These are phyloP conservation scores for Brassica hybrid DNA, from an alignment of 441 rosid genomes.

Conservation along the genomic window DNA sequence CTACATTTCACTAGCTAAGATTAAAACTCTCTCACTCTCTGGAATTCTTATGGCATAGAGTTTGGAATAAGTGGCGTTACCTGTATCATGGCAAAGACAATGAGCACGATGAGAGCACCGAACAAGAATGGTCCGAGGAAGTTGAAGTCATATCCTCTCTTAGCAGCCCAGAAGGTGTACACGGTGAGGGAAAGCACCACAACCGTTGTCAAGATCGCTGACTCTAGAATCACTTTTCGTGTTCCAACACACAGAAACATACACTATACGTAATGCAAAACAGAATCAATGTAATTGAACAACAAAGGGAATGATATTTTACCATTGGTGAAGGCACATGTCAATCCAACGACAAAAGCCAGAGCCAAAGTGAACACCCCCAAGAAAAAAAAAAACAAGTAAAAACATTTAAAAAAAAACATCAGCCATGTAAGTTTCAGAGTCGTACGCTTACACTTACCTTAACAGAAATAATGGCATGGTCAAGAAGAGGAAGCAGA, in stretches of 20 bases:
- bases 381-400: slow-evolving; percentile 39
- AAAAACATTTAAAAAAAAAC: no score
- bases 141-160: slow-evolving; percentile 71
- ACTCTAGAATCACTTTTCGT: slow-evolving; percentile 80
- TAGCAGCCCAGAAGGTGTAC: slow-evolving; percentile 90
- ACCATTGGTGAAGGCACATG: slow-evolving; percentile 85
- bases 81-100: slow-evolving; percentile 75
- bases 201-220: slow-evolving; percentile 67
- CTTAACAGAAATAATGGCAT: no score
- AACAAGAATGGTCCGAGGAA: slow-evolving; percentile 89
- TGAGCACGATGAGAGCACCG: slow-evolving; percentile 56
- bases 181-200: slow-evolving; percentile 74
- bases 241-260: slow-evolving; percentile 28
- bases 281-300: neutral
- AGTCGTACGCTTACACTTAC: no score
- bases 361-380: slow-evolving; percentile 69
- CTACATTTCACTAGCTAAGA: neutral
- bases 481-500: no score
- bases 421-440: no score
- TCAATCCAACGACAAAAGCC: slow-evolving; percentile 73
- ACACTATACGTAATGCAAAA: neutral
- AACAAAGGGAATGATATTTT: neutral
- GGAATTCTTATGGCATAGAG: neutral
- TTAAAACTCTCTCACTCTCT: neutral
- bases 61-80: slow-evolving; percentile 34